Percentiles rank a stretch among this genome's conserved stretches.
These are phyloP conservation scores for Shiraia sp. DNA, from an alignment of 2,329 filamentous ascomycete species.

Conservation along the genomic window DNA sequence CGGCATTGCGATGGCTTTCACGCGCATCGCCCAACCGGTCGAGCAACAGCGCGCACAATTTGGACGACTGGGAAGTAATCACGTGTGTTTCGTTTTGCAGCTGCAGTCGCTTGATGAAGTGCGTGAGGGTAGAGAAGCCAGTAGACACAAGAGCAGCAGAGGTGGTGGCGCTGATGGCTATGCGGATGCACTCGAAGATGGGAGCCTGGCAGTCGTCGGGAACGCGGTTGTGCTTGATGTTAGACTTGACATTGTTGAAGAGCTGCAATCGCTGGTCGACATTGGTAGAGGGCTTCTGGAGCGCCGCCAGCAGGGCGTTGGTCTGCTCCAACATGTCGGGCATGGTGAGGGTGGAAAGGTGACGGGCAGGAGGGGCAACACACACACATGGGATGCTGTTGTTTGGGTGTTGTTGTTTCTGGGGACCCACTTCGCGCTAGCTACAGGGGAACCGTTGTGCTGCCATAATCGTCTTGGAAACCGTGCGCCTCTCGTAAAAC, in stretches of 20 bases:
- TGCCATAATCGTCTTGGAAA: slow-evolving; percentile 2
- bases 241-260: slow-evolving; percentile 77
- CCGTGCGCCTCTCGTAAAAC: slow-evolving; percentile 3
- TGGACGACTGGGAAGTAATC: slow-evolving; percentile 67
- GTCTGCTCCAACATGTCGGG: slow-evolving; percentile 61
- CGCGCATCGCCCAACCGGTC: slow-evolving; percentile 88
- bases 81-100: slow-evolving; percentile 80
- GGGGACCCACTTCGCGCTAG: slow-evolving; percentile 1
- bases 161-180: slow-evolving; percentile 76
- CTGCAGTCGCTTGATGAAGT: slow-evolving; percentile 82
- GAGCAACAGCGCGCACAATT: slow-evolving; percentile 73
- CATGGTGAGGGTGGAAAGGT: slow-evolving; percentile 23
- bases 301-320: slow-evolving; percentile 55
- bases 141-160: slow-evolving; percentile 73
- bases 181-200: slow-evolving; percentile 80
- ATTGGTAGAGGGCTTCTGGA: slow-evolving; percentile 65
- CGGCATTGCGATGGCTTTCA: slow-evolving; percentile 78
- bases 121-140: slow-evolving; percentile 84
- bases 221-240: slow-evolving; percentile 91
- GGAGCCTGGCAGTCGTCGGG: slow-evolving; percentile 71
- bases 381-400: slow-evolving; percentile 14
- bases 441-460: background rate
- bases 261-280: slow-evolving; percentile 72
- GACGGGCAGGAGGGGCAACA: slow-evolving; percentile 21
- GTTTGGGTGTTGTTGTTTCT: slow-evolving; percentile 13